Conservation (phyloP, 2,329 filamentous ascomycete genomes). For the Colletotrichum gloeosporioides region DNA sequence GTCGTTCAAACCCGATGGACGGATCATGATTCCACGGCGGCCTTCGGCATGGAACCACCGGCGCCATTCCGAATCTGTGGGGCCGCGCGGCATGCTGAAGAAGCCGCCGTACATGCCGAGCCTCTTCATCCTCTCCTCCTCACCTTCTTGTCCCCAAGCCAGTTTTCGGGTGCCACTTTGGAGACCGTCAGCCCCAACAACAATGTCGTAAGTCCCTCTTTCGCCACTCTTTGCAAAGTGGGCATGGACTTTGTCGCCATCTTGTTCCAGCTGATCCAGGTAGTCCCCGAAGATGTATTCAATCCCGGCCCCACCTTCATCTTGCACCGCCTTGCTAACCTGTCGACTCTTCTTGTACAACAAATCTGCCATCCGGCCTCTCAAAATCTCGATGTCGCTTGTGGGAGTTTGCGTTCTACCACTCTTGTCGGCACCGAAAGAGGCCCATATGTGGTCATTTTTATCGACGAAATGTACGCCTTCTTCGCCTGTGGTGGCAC, state of each 20-base stretch:
- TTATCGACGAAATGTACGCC: conserved; percentile 53
- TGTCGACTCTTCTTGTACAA: conserved; percentile 46
- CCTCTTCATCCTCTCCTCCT: conserved; percentile 29
- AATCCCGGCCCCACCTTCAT: conserved; percentile 5
- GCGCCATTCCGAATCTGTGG: conserved; percentile 27
- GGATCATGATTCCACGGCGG: conserved; percentile 40
- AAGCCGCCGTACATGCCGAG: conserved; percentile 40
- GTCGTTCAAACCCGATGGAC: conserved; percentile 35
- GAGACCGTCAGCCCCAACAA: conserved; percentile 62
- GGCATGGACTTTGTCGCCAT: conserved; percentile 33
- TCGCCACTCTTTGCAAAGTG: conserved; percentile 48
- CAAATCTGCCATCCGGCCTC: conserved; percentile 56
- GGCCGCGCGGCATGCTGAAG: conserved; percentile 40
- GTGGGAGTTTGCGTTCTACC: conserved; percentile 50
- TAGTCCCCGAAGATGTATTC: conserved; percentile 33
- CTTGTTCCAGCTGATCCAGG: conserved; percentile 32
- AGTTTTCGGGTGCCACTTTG: conserved; percentile 51
- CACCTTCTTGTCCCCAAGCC: conserved; percentile 33
- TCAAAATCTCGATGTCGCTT: conserved; percentile 64
- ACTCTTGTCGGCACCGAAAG: conserved; percentile 43
- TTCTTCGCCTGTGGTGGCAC: conserved; percentile 40
- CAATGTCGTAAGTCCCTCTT: conserved; percentile 49
- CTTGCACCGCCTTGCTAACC: background rate
- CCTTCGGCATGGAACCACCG: conserved; percentile 37
- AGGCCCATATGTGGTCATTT: conserved; percentile 39